Base-by-base conservation (phyloP, 108 stramenopile genomes). In the Stephanodiscus triporus region DNA sequence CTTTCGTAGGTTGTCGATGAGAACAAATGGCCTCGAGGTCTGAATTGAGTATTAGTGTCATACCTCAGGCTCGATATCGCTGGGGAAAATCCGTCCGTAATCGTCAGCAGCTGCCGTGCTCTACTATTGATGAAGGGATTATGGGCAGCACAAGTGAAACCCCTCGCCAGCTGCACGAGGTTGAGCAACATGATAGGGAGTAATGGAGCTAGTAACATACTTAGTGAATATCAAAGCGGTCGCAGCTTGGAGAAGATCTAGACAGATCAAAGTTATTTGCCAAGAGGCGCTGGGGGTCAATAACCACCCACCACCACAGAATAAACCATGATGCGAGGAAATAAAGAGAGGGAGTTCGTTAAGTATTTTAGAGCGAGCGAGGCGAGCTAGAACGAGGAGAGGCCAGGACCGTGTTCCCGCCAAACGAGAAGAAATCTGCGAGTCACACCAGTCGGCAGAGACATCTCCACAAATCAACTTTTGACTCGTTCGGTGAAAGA, bases 31-130 rank as follows among this genome's bases (percentile, higher is more conserved):
- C 38, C 61, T 29, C 40, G 43, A 60, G n/a, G 57, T 40, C 38
- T 16, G 29, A 37, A 57, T 16, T 11, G 47, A 14, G 68, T 58
- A n/a, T 19, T 32, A 2, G 14, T 16, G 55, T 9, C 16, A 14
- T 50, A 4, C 20, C 29, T 23, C 40, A 26, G 45, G 14, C 24
- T 4, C 19, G 65, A 22, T 24, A 27, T 50, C 23, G 8, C n/a
- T 68, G 67, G 36, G 22, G 40, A 54, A 36, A 51, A 68, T 55
- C 53, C 53, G 51, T 34, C 42, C 61, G 45, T 60, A 47, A 24
- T 47, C 40, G 22, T 47, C 23, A 47, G 13, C 43, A 26, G 29
- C 2, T 26, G 65, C 65, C 26, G 14, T 47, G 40, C 57, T 26
- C 53, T 23, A 0, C 30, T 23, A 42, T 24, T 29, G 24, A 57